A percentile compares a stretch with the other conserved stretches of the same genome.
phyloP scores from a whole-genome alignment of 371 early-diverging fungal genomes.

The Syncephalis fuscata region DNA sequence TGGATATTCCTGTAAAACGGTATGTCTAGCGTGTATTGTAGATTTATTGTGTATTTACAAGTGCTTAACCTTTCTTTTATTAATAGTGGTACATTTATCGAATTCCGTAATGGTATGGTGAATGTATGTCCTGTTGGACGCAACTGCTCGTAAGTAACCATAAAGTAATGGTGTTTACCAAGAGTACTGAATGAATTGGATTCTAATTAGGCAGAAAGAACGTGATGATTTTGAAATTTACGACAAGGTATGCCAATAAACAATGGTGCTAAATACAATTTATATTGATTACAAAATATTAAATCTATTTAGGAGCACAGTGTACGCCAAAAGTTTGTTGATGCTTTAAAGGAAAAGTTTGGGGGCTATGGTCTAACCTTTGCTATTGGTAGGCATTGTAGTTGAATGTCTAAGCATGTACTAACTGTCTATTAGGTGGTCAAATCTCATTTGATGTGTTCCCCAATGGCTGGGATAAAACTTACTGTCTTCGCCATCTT shows the following conservation, averaged over 20 bases:
- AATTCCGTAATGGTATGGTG: slow-evolving; percentile 99
- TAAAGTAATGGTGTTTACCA: neutral
- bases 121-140: slow-evolving; percentile 99
- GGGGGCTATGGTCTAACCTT: slow-evolving; percentile 77
- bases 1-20: slow-evolving; percentile 94
- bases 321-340: slow-evolving; percentile 79
- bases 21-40: slow-evolving; percentile 12
- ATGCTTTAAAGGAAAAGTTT: slow-evolving; percentile 73
- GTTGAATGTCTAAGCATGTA: neutral
- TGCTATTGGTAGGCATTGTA: slow-evolving; percentile 72
- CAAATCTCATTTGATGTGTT: slow-evolving; percentile 99
- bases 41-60: slow-evolving; percentile 1
- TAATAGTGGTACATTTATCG: slow-evolving; percentile 93
- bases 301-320: slow-evolving; percentile 31
- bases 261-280: too few species aligned
- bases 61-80: slow-evolving; percentile 2
- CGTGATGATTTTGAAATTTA: slow-evolving; percentile 87
- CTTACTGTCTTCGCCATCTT: slow-evolving; percentile 94
- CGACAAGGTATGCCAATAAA: slow-evolving; percentile 43
- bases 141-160: slow-evolving; percentile 60
- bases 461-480: slow-evolving; percentile 99
- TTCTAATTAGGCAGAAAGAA: slow-evolving; percentile 50
- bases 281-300: too few species aligned
- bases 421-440: slow-evolving; percentile 31
- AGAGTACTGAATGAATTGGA: neutral